Evolutionary conservation across 2,329 filamentous ascomycete genomes (phyloP), one percentile per base, ranked within the genome.

Genomic region (Talaromyces marneffei): DNA sequence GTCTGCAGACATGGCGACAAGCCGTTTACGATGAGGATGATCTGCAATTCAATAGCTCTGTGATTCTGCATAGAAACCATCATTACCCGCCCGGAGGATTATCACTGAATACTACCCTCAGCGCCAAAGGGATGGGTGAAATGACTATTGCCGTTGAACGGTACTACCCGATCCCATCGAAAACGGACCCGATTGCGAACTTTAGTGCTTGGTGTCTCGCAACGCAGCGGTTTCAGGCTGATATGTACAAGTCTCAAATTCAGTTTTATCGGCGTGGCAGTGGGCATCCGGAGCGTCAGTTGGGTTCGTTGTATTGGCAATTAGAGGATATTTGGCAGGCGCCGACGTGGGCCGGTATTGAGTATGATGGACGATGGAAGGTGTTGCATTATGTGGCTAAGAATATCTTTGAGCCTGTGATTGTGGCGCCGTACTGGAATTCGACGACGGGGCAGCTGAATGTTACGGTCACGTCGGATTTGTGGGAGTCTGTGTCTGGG

Each of bases 241-340:
- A 87, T 64, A 82, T 83, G 69, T 87, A 87, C 71, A 81, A 80
- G 42, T 79, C 75, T 2, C 79, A 87, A 69, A 87, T 87, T 16
- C 78, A 83, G 58, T 87, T 83, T 71, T 87, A 87, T 67, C 79
- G 85, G 4, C 76, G 82, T 4, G 85, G 85, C 0, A 84, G 81
- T 40, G 85, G 83, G 0, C 67, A 80, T 66, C 81, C 79, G 0
- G 80, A 87, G 63, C 77, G 83, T 0, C 83, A 87, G 65, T 76
- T 87, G 2, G 85, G 85, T 0, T 80, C 78, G 10, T 68, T 88
- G 4, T 87, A 87, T 69, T 88, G 85, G 85, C 85, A 87, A 67
- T 75, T 88, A 1, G 84, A 87, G 65, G 85, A 87, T 66, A 82
- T 85, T 62, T 86, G 84, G 84, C 83, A 85, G 65, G 84, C 83